Evolutionary conservation across 768 basidiomycete species (phyloP), one percentile per base, ranked within the genome.

Genomic region (Russula emetica): DNA sequence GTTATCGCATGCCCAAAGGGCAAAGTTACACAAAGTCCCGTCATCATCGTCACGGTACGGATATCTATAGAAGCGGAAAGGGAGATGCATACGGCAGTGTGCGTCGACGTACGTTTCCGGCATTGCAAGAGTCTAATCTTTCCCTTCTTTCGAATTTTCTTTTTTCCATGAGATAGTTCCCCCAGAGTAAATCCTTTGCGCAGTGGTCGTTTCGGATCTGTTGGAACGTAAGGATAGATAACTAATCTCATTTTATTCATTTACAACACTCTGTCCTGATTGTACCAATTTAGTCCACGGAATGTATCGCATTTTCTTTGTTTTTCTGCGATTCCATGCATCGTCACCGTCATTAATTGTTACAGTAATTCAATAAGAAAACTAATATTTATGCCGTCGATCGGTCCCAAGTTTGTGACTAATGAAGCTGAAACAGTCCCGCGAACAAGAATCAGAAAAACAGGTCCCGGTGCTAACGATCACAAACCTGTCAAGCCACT

Each of bases 11-110:
- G 20, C 20, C 14, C 8, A 30, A 3, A 52, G 32, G 11, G 1
- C 18, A 11, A 26, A 49, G 26, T 52, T 34, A 24, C 30, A 30
- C 2, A 45, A 10, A 38, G 45, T 26, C 10, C 34, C 53, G 22
- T 26, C 52, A 22, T 34, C 45, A 28, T 55, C 54, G 24, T 34
- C 63, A 16, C 40, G 28, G 20, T 8, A n/a, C 38, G 47, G 32
- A 20, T 64, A 60, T 32, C 8, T 34, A 24, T 65, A 61, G 58
- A n/a, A 24, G 22, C 44, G 32, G 44, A 26, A 8, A 22, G 16
- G 16, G n/a, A n/a, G 52, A 14, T 42, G 45, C 20, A 36, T 24
- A 10, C 6, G 52, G 32, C 34, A n/a, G 34, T n/a, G 22, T 38
- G 6, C n/a, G 36, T 55, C 22, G 54, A 28, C 50, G 16, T 51